Base-by-base conservation (phyloP, 78 protist genomes). In the Dictyostelium purpureum region DNA sequence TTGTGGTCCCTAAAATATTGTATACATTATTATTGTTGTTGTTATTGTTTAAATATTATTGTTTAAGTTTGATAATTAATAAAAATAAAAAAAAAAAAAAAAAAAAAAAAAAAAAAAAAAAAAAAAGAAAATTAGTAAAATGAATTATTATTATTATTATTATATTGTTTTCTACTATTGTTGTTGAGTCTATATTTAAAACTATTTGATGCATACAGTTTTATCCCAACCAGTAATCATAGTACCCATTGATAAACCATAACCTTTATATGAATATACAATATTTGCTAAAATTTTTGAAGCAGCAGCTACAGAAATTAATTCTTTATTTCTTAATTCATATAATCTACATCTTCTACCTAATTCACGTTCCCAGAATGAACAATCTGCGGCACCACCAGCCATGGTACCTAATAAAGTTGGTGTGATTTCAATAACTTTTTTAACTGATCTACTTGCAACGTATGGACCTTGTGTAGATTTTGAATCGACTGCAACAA, bases 331-430 rank as follows among this genome's bases (percentile, higher is more conserved):
- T 56, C 97, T 85, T 40, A 97, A 95, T 77, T 97, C 98, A 26
- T 83, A 97, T 24, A 94, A 77, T 43, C 99, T 94, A 93, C 99
- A 98, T 35, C 94, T 95, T 71, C 65, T 67, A 38, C 99, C 99
- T 7, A 99, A 94, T 4, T 96, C 90, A 11, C 99, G 82, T 89
- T 99, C 99, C 98, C 99, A 99, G 90, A 75, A 99, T 37, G 83
- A 57, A 83, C 99, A 99, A 87, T 99, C 99, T 0, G 99, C 99
- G 0, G 99, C 99, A 31, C 99, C 99, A 26, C 99, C 99, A 43
- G 99, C 99, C 99, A 99, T 99, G 28, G 99, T 99, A 21, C 99
- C 99, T 14, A 99, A 94, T n/a, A 99, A 89, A 80, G 90, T 97
- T 35, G 98, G 98, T 70, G 96, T 98, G 88, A 99, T 99, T 87